Percentiles rank a stretch among this genome's conserved stretches.
Evolutionary conservation across 495 filamentous ascomycete species (phyloP).

Genomic region (Penicillium robsamsonii): DNA sequence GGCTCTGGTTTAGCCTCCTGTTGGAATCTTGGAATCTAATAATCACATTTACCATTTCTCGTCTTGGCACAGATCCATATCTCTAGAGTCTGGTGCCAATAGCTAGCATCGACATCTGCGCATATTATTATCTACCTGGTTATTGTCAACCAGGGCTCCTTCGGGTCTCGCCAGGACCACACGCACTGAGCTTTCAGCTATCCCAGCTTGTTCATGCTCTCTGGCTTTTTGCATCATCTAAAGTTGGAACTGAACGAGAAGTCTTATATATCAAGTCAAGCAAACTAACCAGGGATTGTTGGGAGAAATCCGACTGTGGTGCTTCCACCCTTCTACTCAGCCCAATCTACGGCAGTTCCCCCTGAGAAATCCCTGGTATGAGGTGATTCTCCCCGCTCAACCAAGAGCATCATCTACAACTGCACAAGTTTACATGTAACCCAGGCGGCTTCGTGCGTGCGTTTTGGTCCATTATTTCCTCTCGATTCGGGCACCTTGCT

Average conservation of each 20-base stretch:
- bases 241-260: too few species aligned
- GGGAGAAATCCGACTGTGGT: not conserved
- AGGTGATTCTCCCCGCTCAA: not conserved
- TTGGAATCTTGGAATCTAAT: conserved; percentile 23
- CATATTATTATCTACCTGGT: too few species aligned
- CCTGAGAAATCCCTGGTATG: not conserved
- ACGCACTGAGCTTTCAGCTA: too few species aligned
- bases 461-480: not conserved
- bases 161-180: too few species aligned
- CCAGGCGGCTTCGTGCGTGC: not conserved
- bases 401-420: not conserved
- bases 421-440: not conserved
- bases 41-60: conserved; percentile 11
- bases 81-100: not conserved
- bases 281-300: too few species aligned
- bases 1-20: conserved; percentile 30
- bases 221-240: too few species aligned
- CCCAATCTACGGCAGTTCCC: not conserved
- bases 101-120: not conserved
- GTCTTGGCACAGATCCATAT: not conserved
- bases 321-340: too few species aligned
- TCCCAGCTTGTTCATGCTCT: too few species aligned
- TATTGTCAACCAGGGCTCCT: too few species aligned
- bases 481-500: not conserved
- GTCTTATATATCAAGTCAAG: too few species aligned